Conservation (phyloP, 1,139 yeast genomes). For the Keqinozyma sinolaborantium region DNA sequence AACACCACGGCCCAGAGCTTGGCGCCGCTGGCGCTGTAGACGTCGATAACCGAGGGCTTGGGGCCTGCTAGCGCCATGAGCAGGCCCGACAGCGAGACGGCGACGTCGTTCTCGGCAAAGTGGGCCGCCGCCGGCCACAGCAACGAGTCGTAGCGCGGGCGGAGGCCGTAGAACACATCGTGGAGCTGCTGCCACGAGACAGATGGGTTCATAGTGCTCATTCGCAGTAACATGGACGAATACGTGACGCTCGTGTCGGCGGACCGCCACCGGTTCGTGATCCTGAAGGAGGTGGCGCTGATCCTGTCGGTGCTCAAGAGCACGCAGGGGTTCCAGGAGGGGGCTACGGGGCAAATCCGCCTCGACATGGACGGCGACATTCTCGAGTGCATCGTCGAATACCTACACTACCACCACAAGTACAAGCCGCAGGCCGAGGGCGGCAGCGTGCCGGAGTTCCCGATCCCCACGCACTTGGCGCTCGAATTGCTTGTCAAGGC, state of each 20-base stretch:
- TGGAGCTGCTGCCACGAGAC: constrained; percentile 61
- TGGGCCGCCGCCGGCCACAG: constrained; percentile 35
- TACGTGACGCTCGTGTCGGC: constrained; percentile 67
- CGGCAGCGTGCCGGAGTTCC: constrained; percentile 74
- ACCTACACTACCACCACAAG: constrained; percentile 71
- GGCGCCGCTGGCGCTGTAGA: constrained; percentile 54
- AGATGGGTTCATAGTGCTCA: constrained; percentile 38
- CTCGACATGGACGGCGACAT: constrained; percentile 71
- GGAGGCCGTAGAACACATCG: constrained; percentile 56
- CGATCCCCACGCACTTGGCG: constrained; percentile 91
- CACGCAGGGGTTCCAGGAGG: constrained; percentile 60
- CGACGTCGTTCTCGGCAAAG: constrained; percentile 23
- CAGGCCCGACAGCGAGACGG: constrained; percentile 28
- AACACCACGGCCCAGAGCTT: constrained; percentile 46
- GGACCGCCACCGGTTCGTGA: constrained; percentile 64
- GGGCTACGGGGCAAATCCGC: constrained; percentile 45
- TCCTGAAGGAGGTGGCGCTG: constrained; percentile 75
- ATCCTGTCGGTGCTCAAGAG: constrained; percentile 78
- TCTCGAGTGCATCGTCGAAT: constrained; percentile 80
- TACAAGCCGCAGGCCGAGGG: constrained; percentile 57
- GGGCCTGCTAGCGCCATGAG: constrained; percentile 34
- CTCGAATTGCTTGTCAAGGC: constrained; percentile 89
- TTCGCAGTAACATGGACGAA: not conserved
- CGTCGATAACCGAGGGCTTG: constrained; percentile 37
- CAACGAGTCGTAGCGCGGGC: constrained; percentile 39